Evolutionary conservation across 192 early-diverging fungal genomes (phyloP), one percentile per base, ranked within the genome.

Genomic region (Chytriomyces confervae): DNA sequence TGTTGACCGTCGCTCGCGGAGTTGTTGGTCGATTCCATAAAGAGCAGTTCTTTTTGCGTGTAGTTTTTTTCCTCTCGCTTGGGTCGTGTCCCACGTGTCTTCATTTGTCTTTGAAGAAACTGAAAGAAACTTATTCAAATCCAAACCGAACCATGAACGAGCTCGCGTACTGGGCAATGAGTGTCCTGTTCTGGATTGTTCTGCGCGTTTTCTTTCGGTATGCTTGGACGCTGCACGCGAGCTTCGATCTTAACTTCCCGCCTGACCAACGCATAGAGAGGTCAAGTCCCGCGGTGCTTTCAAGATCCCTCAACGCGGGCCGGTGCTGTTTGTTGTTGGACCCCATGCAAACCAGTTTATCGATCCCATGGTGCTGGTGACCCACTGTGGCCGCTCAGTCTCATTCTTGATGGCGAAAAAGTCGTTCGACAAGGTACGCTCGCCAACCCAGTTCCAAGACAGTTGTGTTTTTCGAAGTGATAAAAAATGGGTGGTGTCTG

Each of bases 341-440:
- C 88, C 84, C 24, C 83, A 86, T 78, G 82, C 84, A 13, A 81
- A 86, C 72, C 84, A 94, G 91, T 98, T 99, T 86, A 92, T 99
- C 45, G 97, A 99, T 83, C 95, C 96, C 6, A 73, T 97, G 50
- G 91, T 97, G 72, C 84, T 99, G 13, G 91, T 97, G 77, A 90
- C 88, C 65, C 92, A 94, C 72, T 93, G 93, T 61, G 83, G 87
- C 29, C 87, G 97, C 67, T 86, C 88, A 45, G 92, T 94, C 13
- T 43, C 57, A 11, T 95, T 94, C 71, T 62, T 96, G 60, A 89
- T 77, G 66, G 76, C 76, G 16, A 77, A 77, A 44, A 77, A 77
- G 69, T 71, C 67, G 7, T 76, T 62, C 62, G 74, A 75, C 49
- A 51, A 79, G 80, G 36, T 36, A 36, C 36, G 36, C 36, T 3